Evolutionary conservation across 495 filamentous ascomycete species (phyloP), one percentile per base, ranked within the genome.

Genomic region (Hypoxylon lienhwacheense): DNA sequence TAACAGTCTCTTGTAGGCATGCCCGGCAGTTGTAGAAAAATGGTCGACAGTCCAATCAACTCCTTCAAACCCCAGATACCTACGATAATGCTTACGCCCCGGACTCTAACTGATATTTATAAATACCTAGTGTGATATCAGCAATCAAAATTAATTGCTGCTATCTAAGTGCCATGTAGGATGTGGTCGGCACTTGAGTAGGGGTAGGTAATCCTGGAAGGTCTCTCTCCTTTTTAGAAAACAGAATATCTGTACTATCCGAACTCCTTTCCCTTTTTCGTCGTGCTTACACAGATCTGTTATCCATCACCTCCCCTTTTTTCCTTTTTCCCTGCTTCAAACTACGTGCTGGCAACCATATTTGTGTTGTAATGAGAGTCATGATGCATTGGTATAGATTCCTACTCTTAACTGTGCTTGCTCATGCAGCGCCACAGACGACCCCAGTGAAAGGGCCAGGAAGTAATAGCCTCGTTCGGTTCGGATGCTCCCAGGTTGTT

Each of bases 401-500:
- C 7, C n/a, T 62, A 17, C 41, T 53, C 5, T 8, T 62, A 0
- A 28, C 35, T 22, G 47, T 47, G 24, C 10, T 56, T 19, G 42
- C 22, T 14, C 11, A 56, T n/a, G 58, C 58, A 11, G 28, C 32
- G 31, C 58, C 58, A 7, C 58, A 62, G 32, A 47, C 42, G 19
- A 62, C 58, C 25, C 58, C 58, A 1, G 8, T 62, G n/a, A 57
- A 62, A 20, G 58, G 58, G 2, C 58, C 58, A 2, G 58, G 58
- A 28, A 14, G 26, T 14, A 62, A 62, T 26, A 64, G 61, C 16
- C 47, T 64, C 19, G 39, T 64, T 22, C 46, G 61, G 21, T 64
- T 64, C 16, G 61, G 61, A 15, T 64, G 61, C 28, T 61, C 55
- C 6, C 61, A 64, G 41, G 56, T 64, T 12, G 61, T 64, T 4